Base-by-base conservation (phyloP, 805 yeast species). In the Lachancea mirantina region DNA sequence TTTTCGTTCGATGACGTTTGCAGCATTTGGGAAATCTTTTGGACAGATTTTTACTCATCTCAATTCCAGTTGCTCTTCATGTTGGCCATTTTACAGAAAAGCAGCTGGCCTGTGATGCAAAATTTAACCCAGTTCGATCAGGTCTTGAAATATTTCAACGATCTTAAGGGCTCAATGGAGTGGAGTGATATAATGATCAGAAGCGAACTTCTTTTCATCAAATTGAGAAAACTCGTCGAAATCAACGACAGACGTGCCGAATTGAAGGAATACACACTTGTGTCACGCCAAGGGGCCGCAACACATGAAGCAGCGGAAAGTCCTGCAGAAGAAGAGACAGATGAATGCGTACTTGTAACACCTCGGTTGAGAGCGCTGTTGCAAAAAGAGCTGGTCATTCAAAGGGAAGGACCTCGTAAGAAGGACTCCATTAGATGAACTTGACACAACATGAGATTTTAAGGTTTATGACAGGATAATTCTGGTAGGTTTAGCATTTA, bases 1-100 rank as follows among this genome's bases (percentile, higher is more conserved):
- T 79, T 92, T 42, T 71, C 69, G 17, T 83, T 89, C 72, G 73
- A 72, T 29, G 84, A 84, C 34, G 82, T 84, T 1, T 61, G 82
- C 50, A 64, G 72, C 18, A 65, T 89, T n/a, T 89, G 97, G 97
- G 98, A 89, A 51, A 76, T 82, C 3, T 64, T 92, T 28, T 84
- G 92, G 78, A 89, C 97, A 0, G 89, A 89, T 59, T 80, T 63
- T 48, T 77, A 84, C 49, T 73, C 89, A 0, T 77, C 92, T 5
- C 96, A 92, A 55, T 88, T 80, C 55, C 94, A 87, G 46, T 59
- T 92, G 22, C 87, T 92, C 50, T 70, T 92, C 47, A 89, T 94
- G 13, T 62, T 89, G 44, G 92, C 95, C 0, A 78, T 92, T n/a
- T 65, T 92, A 29, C 94, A 89, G 49, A 85, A 84, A 47, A 78